Evolutionary conservation across 768 basidiomycete genomes (phyloP).

Genomic region (Antrodiella citrinella): DNA sequence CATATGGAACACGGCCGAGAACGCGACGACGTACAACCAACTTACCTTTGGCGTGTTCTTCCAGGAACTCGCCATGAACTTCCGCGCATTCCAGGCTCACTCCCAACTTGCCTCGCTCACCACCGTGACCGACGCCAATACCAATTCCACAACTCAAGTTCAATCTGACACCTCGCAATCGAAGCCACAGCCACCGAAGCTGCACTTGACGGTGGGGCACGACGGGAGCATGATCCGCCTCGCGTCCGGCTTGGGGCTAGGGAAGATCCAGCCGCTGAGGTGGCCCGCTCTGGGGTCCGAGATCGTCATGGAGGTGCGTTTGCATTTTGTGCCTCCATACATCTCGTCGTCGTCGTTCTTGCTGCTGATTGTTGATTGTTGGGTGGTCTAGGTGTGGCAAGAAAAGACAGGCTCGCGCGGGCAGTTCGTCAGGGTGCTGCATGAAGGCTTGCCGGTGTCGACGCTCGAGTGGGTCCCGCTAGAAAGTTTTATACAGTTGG

Average conservation of each 20-base stretch:
- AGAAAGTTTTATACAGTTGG: conserved; percentile 25
- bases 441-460: conserved; percentile 34
- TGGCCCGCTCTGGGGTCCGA: conserved; percentile 44
- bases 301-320: conserved; percentile 35
- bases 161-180: conserved; percentile 24
- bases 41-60: conserved; percentile 43
- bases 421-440: conserved; percentile 34
- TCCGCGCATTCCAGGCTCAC: conserved; percentile 25
- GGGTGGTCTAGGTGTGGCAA: conserved; percentile 39
- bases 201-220: conserved; percentile 38
- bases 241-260: conserved; percentile 33
- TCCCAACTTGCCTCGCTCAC: no score
- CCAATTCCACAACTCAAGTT: no score
- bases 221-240: conserved; percentile 38
- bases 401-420: background rate
- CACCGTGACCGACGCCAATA: no score
- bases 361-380: no score
- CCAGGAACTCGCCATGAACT: conserved; percentile 33
- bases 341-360: background rate
- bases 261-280: conserved; percentile 23
- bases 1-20: conserved; percentile 40
- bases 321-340: background rate
- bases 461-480: conserved; percentile 30
- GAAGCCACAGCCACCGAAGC: no score
- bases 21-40: conserved; percentile 33